These are phyloP conservation scores for Poronia punctata DNA, from an alignment of 495 filamentous ascomycete species.

Conservation along the genomic window DNA sequence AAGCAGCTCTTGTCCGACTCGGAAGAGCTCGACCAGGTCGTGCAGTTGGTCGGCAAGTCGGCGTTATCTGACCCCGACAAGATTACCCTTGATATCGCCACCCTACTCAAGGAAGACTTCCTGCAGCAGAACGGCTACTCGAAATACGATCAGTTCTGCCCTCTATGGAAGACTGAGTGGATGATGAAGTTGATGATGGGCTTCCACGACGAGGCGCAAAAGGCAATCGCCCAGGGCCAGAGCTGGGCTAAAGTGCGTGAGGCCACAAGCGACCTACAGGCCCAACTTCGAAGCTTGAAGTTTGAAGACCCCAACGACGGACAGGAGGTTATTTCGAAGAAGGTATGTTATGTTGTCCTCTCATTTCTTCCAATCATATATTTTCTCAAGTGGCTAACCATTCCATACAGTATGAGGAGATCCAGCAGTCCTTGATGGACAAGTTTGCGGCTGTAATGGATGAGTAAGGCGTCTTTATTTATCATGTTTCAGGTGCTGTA, in stretches of 20 bases:
- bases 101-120: conserved; percentile 96
- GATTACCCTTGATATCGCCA: conserved; percentile 92
- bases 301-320: conserved; percentile 85
- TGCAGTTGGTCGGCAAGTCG: conserved; percentile 96
- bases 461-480: conserved; percentile 54
- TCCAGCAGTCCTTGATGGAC: conserved; percentile 86
- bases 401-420: conserved; percentile 68
- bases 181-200: conserved; percentile 99
- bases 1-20: conserved; percentile 87
- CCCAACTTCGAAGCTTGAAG: conserved; percentile 80
- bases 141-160: conserved; percentile 98
- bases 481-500: conserved; percentile 1
- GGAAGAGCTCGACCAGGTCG: conserved; percentile 96
- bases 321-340: conserved; percentile 65
- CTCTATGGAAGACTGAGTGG: conserved; percentile 98
- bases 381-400: conserved; percentile 1
- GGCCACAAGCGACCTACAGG: conserved; percentile 79
- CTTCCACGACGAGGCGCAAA: conserved; percentile 96
- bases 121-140: conserved; percentile 98
- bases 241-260: conserved; percentile 90
- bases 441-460: conserved; percentile 91
- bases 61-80: conserved; percentile 95
- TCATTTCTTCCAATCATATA: conserved; percentile 7
- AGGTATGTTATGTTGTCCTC: conserved; percentile 43
- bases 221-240: conserved; percentile 83